Conservation (phyloP, 2,329 filamentous ascomycete genomes). For the Coniochaeta sp. region DNA sequence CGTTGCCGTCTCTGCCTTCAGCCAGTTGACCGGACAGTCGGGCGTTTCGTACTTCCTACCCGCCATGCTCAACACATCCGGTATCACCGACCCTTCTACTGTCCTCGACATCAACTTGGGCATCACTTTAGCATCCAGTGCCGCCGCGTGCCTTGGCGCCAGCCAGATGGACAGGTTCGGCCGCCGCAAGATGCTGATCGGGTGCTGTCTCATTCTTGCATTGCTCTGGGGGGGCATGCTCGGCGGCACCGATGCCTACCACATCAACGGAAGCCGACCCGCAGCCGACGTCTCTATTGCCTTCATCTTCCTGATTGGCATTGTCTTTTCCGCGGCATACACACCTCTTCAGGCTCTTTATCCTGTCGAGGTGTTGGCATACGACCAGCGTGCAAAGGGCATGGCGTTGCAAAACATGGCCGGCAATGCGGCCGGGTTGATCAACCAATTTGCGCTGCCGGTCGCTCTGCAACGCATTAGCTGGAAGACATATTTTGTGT, state of each 20-base stretch:
- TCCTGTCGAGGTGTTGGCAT: slow-evolving; percentile 39
- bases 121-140: slow-evolving; percentile 36
- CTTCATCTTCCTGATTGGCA: slow-evolving; percentile 43
- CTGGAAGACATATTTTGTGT: slow-evolving; percentile 18
- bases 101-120: slow-evolving; percentile 41
- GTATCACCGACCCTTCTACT: slow-evolving; percentile 24
- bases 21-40: slow-evolving; percentile 40
- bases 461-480: slow-evolving; percentile 36
- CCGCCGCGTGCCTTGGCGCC: slow-evolving; percentile 37
- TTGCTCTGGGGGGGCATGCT: slow-evolving; percentile 27
- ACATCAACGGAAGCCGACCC: slow-evolving; percentile 22
- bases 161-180: slow-evolving; percentile 36
- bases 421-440: slow-evolving; percentile 37
- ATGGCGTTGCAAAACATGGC: slow-evolving; percentile 37
- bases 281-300: slow-evolving; percentile 38
- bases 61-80: slow-evolving; percentile 35
- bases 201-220: slow-evolving; percentile 24
- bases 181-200: slow-evolving; percentile 36
- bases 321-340: slow-evolving; percentile 42
- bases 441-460: slow-evolving; percentile 40
- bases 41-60: slow-evolving; percentile 45
- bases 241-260: slow-evolving; percentile 10
- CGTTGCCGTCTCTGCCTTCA: slow-evolving; percentile 43
- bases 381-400: slow-evolving; percentile 40
- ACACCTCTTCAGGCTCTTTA: slow-evolving; percentile 42